Evolutionary conservation across 108 stramenopile genomes (phyloP).

Genomic region (Mayamaea pseudoterrestris): DNA sequence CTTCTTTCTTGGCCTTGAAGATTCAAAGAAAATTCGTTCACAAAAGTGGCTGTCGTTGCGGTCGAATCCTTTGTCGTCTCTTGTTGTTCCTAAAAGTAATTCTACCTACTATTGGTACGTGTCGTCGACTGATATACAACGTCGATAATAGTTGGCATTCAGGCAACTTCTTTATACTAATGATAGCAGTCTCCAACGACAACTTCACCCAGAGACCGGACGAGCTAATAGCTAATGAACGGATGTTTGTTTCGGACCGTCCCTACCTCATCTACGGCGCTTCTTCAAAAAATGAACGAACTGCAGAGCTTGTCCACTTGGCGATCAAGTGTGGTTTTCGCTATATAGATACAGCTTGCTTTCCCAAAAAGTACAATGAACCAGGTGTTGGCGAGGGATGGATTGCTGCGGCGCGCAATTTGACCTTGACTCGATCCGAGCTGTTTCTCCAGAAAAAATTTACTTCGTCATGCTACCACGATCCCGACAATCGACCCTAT

Average conservation of each 20-base stretch:
- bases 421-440: conserved; percentile 34
- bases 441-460: conserved; percentile 86
- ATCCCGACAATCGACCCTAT: conserved; percentile 73
- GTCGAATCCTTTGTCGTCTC: too few species aligned
- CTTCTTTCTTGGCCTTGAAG: too few species aligned
- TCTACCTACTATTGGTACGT: too few species aligned
- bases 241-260: conserved; percentile 7
- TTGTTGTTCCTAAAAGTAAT: too few species aligned
- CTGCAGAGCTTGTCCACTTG: conserved; percentile 47
- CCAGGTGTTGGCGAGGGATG: conserved; percentile 65
- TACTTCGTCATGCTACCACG: conserved; percentile 65
- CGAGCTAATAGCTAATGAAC: too few species aligned
- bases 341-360: conserved; percentile 88
- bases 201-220: too few species aligned
- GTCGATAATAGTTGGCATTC: too few species aligned
- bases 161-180: too few species aligned
- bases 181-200: too few species aligned
- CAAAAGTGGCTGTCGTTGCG: too few species aligned
- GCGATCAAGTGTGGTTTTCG: conserved; percentile 79
- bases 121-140: too few species aligned
- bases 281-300: conserved; percentile 85
- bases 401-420: conserved; percentile 25
- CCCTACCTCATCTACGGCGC: conserved; percentile 66
- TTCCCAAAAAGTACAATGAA: conserved; percentile 85
- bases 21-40: too few species aligned